Base-by-base conservation (phyloP, 2,329 filamentous ascomycete species). In the Exophiala lecanii-corni region DNA sequence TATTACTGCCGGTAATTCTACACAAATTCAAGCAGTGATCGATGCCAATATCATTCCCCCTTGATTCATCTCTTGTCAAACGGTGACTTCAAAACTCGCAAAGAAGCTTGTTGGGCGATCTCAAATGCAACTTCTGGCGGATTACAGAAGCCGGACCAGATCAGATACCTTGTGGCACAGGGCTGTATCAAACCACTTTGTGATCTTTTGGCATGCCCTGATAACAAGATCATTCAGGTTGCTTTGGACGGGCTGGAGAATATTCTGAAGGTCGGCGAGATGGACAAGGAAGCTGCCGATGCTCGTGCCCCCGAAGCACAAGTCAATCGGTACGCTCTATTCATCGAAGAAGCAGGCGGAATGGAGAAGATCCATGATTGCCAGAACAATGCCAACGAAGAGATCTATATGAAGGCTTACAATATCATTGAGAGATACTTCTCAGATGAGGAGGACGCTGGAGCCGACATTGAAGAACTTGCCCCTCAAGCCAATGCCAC, bases 391-490 rank as follows among this genome's bases (percentile, higher is more conserved):
- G 91, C 91, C 74, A 98, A 98, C 71, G 92, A 98, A 72, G 92
- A 98, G 72, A 98, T 98, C 59, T 98, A 98, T 78, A 97, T 98
- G 91, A 98, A 98, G 81, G 92, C 92, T 0, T 98, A 97, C 78
- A 97, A 94, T 78, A 98, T 98, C 70, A 98, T 98, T 57, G 92
- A 98, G 78, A 96, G 96, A 75, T 98, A 98, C 79, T 98, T 98
- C 74, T 96, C 89, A 0, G 92, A 98, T 61, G 92, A 98, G 57
- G 92, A 97, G 43, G 92, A 94, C 63, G 78, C 77, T 51, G 79
- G 70, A 35, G 74, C 68, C 51, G 89, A 89, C 59, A 89, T 89
- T 56, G 86, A 89, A 50, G 87, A 94, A 59, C 78, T 88, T 67
- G 84, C 78, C 49, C 79, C 86, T 49, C 76, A 80, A 59, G 76